These are phyloP conservation scores for Phytophthora macrochlamydospora DNA, from an alignment of 352 stramenopile species.

Conservation along the genomic window DNA sequence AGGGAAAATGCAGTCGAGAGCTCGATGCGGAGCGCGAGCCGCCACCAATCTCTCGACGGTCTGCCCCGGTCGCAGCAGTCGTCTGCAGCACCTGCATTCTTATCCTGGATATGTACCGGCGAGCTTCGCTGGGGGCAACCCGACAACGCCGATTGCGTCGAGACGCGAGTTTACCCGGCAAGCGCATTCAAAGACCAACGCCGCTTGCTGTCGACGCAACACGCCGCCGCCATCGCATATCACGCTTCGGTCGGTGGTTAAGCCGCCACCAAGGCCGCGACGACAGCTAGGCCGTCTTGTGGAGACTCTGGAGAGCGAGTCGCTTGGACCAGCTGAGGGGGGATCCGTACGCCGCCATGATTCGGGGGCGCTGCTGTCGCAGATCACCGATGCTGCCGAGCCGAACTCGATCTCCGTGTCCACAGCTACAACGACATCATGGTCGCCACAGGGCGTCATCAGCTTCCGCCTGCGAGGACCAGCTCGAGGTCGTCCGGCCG, in stretches of 20 bases:
- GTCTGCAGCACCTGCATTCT: constrained; percentile 5
- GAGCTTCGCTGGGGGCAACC: no score
- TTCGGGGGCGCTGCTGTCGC: constrained; percentile 17
- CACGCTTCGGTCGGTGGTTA: not conserved
- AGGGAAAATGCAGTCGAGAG: no score
- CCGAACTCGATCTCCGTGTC: no score
- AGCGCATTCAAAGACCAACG: constrained; percentile 13
- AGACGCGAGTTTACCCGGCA: constrained; percentile 5
- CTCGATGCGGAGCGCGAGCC: not conserved
- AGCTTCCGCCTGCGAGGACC: not conserved
- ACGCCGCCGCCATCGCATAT: constrained; percentile 16
- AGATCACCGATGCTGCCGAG: constrained; percentile 2
- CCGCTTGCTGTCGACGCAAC: not conserved
- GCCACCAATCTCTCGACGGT: not conserved
- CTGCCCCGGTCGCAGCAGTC: not conserved
- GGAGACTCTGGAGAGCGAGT: no score
- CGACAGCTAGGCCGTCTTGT: not conserved
- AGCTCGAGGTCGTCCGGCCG: constrained; percentile 6
- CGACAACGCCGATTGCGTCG: constrained; percentile 15
- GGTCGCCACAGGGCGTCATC: not conserved
- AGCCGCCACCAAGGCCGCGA: not conserved
- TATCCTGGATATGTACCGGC: not conserved
- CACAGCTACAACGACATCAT: not conserved
- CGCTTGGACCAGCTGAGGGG: not conserved
- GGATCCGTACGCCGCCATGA: not conserved